phyloP scores from a whole-genome alignment of 177 flowering plant genomes.

The Telopea speciosissima region DNA sequence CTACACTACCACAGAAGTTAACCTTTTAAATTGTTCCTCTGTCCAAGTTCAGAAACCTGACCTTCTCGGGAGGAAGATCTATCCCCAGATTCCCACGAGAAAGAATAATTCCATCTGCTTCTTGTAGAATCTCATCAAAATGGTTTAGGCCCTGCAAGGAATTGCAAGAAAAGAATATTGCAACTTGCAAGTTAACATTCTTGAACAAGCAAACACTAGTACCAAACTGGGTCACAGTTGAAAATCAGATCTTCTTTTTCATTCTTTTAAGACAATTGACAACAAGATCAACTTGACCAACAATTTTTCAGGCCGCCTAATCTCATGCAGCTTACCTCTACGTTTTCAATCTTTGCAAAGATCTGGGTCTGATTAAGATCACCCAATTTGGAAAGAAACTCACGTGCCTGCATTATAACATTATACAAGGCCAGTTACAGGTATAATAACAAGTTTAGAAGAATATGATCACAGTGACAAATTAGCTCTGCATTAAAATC shows the following conservation, averaged over 20 bases:
- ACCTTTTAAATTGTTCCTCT: background rate
- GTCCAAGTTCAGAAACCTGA: conserved; percentile 2
- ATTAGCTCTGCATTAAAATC: background rate
- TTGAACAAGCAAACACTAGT: background rate
- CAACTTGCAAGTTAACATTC: background rate
- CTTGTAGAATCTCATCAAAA: conserved; percentile 23
- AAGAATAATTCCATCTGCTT: conserved; percentile 24
- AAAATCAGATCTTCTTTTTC: background rate
- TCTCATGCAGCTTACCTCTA: conserved; percentile 49
- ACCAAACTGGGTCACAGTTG: background rate
- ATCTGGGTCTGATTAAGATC: conserved; percentile 80
- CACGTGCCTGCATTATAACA: conserved; percentile 65
- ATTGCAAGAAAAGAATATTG: background rate
- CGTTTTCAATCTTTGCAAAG: conserved; percentile 89
- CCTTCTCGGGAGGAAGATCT: conserved; percentile 24
- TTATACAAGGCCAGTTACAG: background rate
- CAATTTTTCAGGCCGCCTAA: background rate
- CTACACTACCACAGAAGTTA: background rate
- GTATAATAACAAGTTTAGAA: conserved; percentile 1
- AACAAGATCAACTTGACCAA: background rate
- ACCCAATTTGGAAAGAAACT: conserved; percentile 66
- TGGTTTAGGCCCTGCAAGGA: conserved; percentile 18
- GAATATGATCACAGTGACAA: background rate
- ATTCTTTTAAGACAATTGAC: background rate
- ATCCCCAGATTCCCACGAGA: conserved; percentile 24